Percentiles rank a stretch among this genome's conserved stretches.
These are phyloP conservation scores for Trichophyton verrucosum DNA, from an alignment of 2,329 filamentous ascomycete species.

Conservation along the genomic window DNA sequence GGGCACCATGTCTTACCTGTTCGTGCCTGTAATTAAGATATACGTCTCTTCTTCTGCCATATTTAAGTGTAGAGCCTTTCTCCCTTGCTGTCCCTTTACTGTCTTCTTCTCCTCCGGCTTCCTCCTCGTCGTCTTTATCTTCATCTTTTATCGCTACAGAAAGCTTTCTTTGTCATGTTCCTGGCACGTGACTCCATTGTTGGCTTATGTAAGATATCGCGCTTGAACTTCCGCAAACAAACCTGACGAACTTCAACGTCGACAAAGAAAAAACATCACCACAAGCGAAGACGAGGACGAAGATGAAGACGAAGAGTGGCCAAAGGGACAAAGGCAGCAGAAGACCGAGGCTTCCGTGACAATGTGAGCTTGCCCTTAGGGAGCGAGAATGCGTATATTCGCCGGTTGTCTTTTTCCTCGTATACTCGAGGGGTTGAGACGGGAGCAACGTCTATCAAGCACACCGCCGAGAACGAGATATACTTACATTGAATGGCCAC, in stretches of 20 bases:
- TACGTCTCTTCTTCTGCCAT: conserved; percentile 17
- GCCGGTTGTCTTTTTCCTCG: neutral
- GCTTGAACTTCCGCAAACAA: neutral
- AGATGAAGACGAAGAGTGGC: neutral
- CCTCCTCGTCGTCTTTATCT: neutral
- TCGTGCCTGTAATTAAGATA: conserved; percentile 71
- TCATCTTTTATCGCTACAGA: neutral
- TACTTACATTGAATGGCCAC: neutral
- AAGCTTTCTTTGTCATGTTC: neutral
- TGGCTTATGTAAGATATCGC: neutral
- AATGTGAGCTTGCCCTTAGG: neutral
- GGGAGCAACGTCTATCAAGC: neutral
- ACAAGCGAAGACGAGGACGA: neutral
- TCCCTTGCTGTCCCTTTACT: neutral
- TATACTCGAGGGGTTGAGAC: neutral
- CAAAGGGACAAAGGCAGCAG: neutral
- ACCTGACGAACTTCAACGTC: neutral
- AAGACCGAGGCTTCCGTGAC: neutral
- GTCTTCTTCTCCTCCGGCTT: neutral
- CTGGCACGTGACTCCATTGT: neutral
- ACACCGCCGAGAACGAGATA: neutral
- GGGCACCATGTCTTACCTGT: conserved; percentile 35
- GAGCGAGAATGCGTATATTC: neutral
- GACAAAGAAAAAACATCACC: no score
- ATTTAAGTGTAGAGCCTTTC: no score